These are phyloP conservation scores for Barnettozyma salicaria DNA, from an alignment of 805 yeast genomes.

Conservation along the genomic window DNA sequence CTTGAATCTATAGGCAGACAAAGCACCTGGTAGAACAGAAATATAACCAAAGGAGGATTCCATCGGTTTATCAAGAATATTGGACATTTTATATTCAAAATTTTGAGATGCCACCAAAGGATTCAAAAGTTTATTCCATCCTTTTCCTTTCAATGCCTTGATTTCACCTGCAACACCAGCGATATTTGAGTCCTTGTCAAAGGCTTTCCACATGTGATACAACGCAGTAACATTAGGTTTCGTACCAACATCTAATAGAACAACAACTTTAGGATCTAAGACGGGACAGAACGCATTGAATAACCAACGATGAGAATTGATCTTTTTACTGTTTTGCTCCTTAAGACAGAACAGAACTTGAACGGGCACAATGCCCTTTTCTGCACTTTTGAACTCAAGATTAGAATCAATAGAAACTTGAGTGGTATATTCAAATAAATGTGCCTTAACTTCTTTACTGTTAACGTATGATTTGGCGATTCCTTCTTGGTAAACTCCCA, in stretches of 20 bases:
- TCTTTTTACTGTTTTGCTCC: constrained; percentile 87
- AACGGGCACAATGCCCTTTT: constrained; percentile 88
- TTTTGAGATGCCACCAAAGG: constrained; percentile 96
- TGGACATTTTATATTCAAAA: constrained; percentile 96
- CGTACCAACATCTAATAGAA: constrained; percentile 95
- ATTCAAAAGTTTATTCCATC: constrained; percentile 72
- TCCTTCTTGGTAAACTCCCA: constrained; percentile 97
- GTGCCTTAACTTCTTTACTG: constrained; percentile 87
- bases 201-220: constrained; percentile 95
- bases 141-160: constrained; percentile 89
- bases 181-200: constrained; percentile 91
- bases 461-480: constrained; percentile 93
- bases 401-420: constrained; percentile 90
- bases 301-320: constrained; percentile 97
- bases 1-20: constrained; percentile 87
- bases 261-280: constrained; percentile 84
- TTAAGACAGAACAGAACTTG: constrained; percentile 90
- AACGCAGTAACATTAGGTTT: constrained; percentile 84
- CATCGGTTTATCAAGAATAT: constrained; percentile 88
- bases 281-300: constrained; percentile 93
- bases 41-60: constrained; percentile 92
- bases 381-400: constrained; percentile 83
- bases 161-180: constrained; percentile 99
- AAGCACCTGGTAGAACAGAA: constrained; percentile 90
- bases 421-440: constrained; percentile 91